Evolutionary conservation across 2,329 filamentous ascomycete genomes (phyloP).

Genomic region (Myrmaecium sp.): DNA sequence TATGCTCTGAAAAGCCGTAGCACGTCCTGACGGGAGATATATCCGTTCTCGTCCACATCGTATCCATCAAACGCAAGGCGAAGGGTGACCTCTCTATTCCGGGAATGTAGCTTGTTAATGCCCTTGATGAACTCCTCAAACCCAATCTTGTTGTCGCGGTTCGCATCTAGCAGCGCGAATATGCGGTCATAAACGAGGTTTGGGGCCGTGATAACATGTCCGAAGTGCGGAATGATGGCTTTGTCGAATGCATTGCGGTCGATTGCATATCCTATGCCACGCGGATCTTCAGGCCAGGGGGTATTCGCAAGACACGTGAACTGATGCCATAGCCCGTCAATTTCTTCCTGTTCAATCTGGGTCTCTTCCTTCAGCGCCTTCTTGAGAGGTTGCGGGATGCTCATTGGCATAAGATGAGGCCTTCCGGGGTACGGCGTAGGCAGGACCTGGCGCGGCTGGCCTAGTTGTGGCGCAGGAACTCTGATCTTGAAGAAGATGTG

Average conservation of each 20-base stretch:
- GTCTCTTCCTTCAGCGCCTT: constrained; percentile 35
- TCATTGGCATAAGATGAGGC: constrained; percentile 51
- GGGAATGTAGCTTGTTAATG: constrained; percentile 43
- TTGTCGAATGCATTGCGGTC: constrained; percentile 86
- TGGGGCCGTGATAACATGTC: constrained; percentile 58
- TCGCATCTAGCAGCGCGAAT: constrained; percentile 91
- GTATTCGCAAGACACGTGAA: constrained; percentile 87
- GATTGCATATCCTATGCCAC: constrained; percentile 64
- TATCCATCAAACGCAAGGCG: constrained; percentile 71
- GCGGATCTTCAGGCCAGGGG: constrained; percentile 67
- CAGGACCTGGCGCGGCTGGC: constrained; percentile 58
- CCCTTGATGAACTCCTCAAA: constrained; percentile 85
- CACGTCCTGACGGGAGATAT: constrained; percentile 71
- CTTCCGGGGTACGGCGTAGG: constrained; percentile 81
- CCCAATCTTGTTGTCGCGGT: constrained; percentile 73
- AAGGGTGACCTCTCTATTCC: constrained; percentile 36
- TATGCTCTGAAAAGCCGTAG: constrained; percentile 83
- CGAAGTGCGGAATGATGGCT: constrained; percentile 73
- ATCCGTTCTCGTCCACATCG: constrained; percentile 79
- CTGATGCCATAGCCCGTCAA: constrained; percentile 92
- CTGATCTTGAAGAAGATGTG: constrained; percentile 95
- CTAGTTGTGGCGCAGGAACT: constrained; percentile 73
- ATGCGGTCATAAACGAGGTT: constrained; percentile 92
- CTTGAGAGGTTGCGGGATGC: constrained; percentile 50
- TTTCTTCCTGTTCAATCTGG: constrained; percentile 57